A percentile compares a stretch with the other conserved stretches of the same genome.
Conservation (phyloP, 164 flowering plant species). For the Litsea cubeba region DNA sequence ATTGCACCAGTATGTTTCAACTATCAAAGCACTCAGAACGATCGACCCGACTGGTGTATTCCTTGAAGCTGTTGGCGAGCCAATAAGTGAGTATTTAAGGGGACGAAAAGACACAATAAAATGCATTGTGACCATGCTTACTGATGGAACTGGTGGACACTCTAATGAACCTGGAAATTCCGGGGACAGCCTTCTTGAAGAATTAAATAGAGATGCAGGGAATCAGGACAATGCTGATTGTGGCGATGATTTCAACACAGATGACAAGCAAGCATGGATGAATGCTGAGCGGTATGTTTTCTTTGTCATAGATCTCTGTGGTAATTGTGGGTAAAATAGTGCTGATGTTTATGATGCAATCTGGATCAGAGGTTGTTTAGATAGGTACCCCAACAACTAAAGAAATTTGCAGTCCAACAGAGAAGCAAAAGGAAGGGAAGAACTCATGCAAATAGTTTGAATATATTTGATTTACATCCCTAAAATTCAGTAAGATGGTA, state of each 20-base stretch:
- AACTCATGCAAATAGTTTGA: too few species aligned
- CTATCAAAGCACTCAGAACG: slow-evolving; percentile 91
- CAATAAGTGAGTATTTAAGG: slow-evolving; percentile 83
- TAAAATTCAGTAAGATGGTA: too few species aligned
- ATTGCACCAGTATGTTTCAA: slow-evolving; percentile 95
- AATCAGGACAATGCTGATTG: slow-evolving; percentile 55
- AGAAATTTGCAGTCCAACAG: too few species aligned
- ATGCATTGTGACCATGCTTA: slow-evolving; percentile 97
- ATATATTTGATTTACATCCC: too few species aligned
- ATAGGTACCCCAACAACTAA: too few species aligned
- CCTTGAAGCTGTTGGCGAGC: slow-evolving; percentile 97
- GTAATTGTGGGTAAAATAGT: neutral
- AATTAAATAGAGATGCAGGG: slow-evolving; percentile 90
- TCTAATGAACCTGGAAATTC: slow-evolving; percentile 61
- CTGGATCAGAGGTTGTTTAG: too few species aligned
- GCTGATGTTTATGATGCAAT: neutral
- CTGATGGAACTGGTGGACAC: slow-evolving; percentile 90
- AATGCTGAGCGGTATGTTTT: slow-evolving; percentile 56
- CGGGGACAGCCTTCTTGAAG: slow-evolving; percentile 98
- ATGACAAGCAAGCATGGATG: slow-evolving; percentile 89
- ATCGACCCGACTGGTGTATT: slow-evolving; percentile 93
- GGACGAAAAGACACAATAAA: slow-evolving; percentile 96
- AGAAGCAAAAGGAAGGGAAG: too few species aligned
- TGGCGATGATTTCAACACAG: slow-evolving; percentile 69
- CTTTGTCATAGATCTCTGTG: neutral